A percentile compares a stretch with the other conserved stretches of the same genome.
phyloP scores from a whole-genome alignment of 768 basidiomycete species.

The Hypholoma fasciculare region DNA sequence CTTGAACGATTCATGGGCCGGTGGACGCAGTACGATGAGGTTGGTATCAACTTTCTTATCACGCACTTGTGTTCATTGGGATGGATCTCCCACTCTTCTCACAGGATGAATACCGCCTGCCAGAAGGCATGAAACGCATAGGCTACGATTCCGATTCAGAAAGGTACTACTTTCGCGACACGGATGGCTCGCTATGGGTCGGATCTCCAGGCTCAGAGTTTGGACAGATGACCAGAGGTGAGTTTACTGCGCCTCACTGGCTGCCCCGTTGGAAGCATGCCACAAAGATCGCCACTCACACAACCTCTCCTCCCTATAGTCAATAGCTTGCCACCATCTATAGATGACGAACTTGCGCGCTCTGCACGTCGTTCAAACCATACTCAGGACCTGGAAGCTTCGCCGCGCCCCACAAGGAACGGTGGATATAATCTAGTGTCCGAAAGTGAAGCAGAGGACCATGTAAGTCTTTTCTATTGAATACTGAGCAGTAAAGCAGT shows the following conservation, averaged over 20 bases:
- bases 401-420: conserved; percentile 37
- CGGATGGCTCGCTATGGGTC: conserved; percentile 54
- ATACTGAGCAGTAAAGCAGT: neutral
- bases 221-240: conserved; percentile 54
- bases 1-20: conserved; percentile 18
- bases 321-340: conserved; percentile 28
- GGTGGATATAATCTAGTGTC: conserved; percentile 60
- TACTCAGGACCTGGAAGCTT: conserved; percentile 50
- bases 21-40: conserved; percentile 50
- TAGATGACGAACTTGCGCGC: conserved; percentile 6
- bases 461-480: conserved; percentile 35
- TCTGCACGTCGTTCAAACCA: conserved; percentile 20
- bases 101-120: conserved; percentile 52
- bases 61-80: neutral
- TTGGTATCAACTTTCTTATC: conserved; percentile 16
- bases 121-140: conserved; percentile 62
- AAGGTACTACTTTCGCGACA: conserved; percentile 63
- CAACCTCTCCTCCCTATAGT: conserved; percentile 4
- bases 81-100: conserved; percentile 7
- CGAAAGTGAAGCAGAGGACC: conserved; percentile 30
- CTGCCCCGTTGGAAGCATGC: neutral
- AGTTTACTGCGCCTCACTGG: conserved; percentile 4
- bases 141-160: conserved; percentile 77
- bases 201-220: conserved; percentile 64
- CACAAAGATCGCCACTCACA: neutral